Evolutionary conservation across 352 stramenopile species (phyloP), one percentile per base, ranked within the genome.

Genomic region (Phytophthora melonis): DNA sequence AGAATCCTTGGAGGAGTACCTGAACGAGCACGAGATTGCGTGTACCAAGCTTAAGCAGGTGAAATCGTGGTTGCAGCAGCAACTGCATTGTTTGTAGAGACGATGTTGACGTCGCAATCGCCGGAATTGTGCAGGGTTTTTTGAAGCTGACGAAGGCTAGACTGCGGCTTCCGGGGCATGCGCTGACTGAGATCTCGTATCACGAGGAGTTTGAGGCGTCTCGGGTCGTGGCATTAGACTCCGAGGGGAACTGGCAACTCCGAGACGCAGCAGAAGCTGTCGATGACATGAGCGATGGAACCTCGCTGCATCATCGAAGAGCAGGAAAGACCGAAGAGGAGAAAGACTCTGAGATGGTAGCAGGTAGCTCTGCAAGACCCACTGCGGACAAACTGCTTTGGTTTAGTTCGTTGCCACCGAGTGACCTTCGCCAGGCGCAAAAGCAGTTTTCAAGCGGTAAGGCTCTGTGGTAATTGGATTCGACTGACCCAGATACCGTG

Each of bases 391-490:
- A 82, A 2, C 81, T 93, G 50, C 77, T 93, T 66, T 92, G 84
- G 84, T 93, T 93, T 61, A 92, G 84, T 57, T 91, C 86, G n/a
- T 72, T 93, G 50, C 86, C 86, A 32, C 86, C 86, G 3, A 84
- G 70, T 70, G 79, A 90, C 45, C 66, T 93, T n/a, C 84, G 86
- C 1, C 71, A 88, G 53, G 81, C 86, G 11, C 84, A 93, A 49
- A 86, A 86, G 50, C 70, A 87, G 45, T 93, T 93, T 47, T 65
- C 66, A 13, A 86, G 58, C 58, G 83, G 86, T 93, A 68, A 39
- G 84, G 67, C 58, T 32, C 2, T 27, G 10, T 41, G 57, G 30
- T 36, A 11, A 36, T 43, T 43, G 25, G n/a, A 5, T 18, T 39
- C 25, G 23, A 21, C 3, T 27, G 43, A 16, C 11, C 19, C 7